These are phyloP conservation scores for Malassezia nana DNA, from an alignment of 1,284 basidiomycete species.

Conservation along the genomic window DNA sequence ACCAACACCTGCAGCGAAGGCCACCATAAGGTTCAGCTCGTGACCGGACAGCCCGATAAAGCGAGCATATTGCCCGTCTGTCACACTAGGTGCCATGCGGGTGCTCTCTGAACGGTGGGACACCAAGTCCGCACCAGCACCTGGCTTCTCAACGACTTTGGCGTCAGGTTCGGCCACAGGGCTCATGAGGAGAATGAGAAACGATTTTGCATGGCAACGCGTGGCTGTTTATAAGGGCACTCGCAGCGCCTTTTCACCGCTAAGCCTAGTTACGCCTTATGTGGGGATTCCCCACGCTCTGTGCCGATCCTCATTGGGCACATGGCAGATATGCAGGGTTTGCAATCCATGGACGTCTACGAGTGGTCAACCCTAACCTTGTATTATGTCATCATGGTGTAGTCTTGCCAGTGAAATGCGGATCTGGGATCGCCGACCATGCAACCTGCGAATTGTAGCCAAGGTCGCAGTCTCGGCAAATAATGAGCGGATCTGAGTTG, in stretches of 20 bases:
- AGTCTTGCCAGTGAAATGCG: too few species aligned
- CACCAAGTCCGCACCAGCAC: background rate
- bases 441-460: too few species aligned
- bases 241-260: background rate
- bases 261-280: background rate
- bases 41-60: slow-evolving; percentile 19
- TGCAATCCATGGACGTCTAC: background rate
- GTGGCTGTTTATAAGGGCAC: background rate
- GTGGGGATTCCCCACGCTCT: background rate
- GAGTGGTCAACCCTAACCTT: too few species aligned
- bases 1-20: slow-evolving; percentile 39
- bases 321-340: background rate
- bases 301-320: background rate
- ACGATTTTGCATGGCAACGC: background rate
- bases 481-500: too few species aligned
- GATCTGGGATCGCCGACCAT: background rate
- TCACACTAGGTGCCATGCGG: background rate
- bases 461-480: too few species aligned
- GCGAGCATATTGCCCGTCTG: background rate
- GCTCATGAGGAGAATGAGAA: background rate
- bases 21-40: slow-evolving; percentile 34
- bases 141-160: background rate
- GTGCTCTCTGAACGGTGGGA: background rate
- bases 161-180: background rate
- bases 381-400: too few species aligned